Conservation (phyloP, 31 red algal species). For the Porphyra umbilicalis region DNA sequence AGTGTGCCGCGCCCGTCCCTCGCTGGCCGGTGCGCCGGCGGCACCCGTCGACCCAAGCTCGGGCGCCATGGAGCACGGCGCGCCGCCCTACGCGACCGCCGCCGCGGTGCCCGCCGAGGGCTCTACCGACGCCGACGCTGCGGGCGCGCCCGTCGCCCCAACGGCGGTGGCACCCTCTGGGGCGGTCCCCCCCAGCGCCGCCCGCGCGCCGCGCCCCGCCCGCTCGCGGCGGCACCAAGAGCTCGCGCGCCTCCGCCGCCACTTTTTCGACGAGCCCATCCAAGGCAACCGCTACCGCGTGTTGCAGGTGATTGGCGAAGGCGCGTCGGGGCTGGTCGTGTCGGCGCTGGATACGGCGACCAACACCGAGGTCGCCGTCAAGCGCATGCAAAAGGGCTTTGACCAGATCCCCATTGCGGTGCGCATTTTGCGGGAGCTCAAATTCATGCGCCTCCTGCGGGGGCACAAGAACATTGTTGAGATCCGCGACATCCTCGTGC, state of each 20-base stretch:
- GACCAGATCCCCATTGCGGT: constrained; percentile 67
- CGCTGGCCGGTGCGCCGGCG: too few species aligned
- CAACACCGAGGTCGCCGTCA: constrained; percentile 75
- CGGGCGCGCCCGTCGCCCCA: background rate
- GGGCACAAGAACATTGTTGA: constrained; percentile 90
- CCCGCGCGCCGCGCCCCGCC: background rate
- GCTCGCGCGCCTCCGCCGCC: background rate
- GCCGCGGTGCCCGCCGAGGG: background rate
- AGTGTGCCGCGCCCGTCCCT: too few species aligned
- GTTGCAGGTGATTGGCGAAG: constrained; percentile 71
- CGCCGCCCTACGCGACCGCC: background rate
- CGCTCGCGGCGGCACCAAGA: background rate
- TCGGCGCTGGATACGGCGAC: constrained; percentile 65
- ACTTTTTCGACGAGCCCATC: constrained; percentile 21
- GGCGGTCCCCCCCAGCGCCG: background rate
- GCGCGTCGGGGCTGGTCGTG: constrained; percentile 80
- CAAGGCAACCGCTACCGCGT: constrained; percentile 60
- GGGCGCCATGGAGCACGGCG: background rate
- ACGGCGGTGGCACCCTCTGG: background rate
- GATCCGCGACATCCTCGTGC: constrained; percentile 62
- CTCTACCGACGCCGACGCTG: background rate
- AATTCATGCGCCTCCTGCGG: constrained; percentile 68
- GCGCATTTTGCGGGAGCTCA: constrained; percentile 71
- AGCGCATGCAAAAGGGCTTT: constrained; percentile 74
- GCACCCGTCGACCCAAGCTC: too few species aligned